Evolutionary conservation across 208 protist species (phyloP).

Genomic region (Trypanosoma cruzi): DNA sequence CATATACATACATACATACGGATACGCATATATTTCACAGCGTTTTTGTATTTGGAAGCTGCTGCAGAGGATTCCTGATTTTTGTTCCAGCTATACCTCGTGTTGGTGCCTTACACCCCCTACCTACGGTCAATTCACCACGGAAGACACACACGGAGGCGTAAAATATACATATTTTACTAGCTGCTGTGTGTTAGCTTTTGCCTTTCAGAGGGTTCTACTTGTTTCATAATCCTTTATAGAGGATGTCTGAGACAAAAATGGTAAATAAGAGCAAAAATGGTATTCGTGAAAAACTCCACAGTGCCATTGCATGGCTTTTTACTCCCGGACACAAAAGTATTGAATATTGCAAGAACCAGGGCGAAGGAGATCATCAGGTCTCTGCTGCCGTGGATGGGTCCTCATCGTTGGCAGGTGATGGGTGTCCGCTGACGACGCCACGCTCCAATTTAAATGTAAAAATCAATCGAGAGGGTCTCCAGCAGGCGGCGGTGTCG

Average conservation of each 20-base stretch:
- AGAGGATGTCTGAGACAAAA: not conserved
- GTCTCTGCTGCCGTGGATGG: not conserved
- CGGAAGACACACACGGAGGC: not conserved
- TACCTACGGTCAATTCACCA: no score
- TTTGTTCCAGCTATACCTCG: no score
- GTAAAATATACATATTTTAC: not conserved
- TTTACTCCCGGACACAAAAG: not conserved
- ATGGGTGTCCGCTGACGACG: not conserved
- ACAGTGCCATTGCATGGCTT: not conserved
- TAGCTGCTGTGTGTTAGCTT: not conserved
- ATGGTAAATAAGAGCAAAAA: not conserved
- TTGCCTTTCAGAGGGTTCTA: not conserved
- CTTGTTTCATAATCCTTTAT: not conserved
- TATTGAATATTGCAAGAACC: not conserved
- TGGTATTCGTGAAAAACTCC: not conserved
- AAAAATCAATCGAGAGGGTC: not conserved
- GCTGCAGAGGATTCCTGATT: no score
- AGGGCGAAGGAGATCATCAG: not conserved
- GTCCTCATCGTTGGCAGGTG: not conserved
- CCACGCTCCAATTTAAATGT: not conserved
- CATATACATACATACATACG: conserved; percentile 1
- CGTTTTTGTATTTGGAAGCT: no score
- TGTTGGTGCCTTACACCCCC: no score
- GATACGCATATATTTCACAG: conserved; percentile 1
- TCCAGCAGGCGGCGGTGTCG: not conserved